phyloP scores from a whole-genome alignment of 1,284 basidiomycete genomes.

The Spongiforma sp. region DNA sequence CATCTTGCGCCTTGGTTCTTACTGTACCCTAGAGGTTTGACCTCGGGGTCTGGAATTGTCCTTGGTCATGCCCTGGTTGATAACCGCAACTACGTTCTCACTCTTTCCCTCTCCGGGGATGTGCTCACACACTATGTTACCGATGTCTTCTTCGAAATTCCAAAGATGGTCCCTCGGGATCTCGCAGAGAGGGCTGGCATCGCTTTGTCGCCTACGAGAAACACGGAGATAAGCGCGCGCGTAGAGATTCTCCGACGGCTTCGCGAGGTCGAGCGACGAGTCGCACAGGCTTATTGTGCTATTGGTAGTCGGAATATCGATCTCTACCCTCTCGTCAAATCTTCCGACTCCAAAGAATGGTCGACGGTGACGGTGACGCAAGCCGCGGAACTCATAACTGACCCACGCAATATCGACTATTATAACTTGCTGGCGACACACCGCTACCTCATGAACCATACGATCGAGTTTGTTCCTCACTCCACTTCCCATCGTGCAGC shows the following conservation, averaged over 20 bases:
- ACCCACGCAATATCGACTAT: conserved; percentile 38
- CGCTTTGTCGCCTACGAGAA: conserved; percentile 31
- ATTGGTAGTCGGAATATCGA: conserved; percentile 35
- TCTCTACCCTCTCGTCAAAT: conserved; percentile 54
- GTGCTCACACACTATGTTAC: conserved; percentile 49
- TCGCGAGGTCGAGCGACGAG: conserved; percentile 50
- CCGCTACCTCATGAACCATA: conserved; percentile 70
- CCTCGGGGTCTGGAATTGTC: conserved; percentile 51
- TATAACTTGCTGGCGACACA: conserved; percentile 71
- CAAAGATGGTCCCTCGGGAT: conserved; percentile 53
- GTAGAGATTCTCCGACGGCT: conserved; percentile 60
- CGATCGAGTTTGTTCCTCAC: conserved; percentile 70
- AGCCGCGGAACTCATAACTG: conserved; percentile 49
- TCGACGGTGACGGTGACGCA: conserved; percentile 52
- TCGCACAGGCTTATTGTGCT: conserved; percentile 47
- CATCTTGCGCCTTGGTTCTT: conserved; percentile 9
- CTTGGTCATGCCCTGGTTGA: conserved; percentile 45
- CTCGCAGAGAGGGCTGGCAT: conserved; percentile 56
- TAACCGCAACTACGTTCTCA: conserved; percentile 42
- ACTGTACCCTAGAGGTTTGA: conserved; percentile 47
- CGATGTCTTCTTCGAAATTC: conserved; percentile 65
- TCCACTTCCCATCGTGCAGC: conserved; percentile 57
- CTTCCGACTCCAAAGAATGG: conserved; percentile 57
- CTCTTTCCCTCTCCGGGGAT: conserved; percentile 56
- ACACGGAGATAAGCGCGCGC: conserved; percentile 56